Evolutionary conservation across 257 asterid genomes (phyloP).

Genomic region (Perilla frutescens): DNA sequence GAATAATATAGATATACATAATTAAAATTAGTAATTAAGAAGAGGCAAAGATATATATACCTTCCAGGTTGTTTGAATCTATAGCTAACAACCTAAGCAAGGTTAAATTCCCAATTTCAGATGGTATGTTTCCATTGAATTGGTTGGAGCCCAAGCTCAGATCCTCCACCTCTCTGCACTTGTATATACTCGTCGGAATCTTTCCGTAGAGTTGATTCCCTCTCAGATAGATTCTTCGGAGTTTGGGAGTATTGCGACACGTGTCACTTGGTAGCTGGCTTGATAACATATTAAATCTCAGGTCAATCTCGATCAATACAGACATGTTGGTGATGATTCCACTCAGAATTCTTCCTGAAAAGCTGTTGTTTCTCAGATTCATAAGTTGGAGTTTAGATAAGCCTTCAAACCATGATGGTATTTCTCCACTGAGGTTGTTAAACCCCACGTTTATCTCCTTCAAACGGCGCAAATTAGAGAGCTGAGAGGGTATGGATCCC

Average conservation of each 20-base stretch:
- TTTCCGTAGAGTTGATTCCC: not conserved
- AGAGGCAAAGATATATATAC: not conserved
- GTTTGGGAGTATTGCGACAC: not conserved
- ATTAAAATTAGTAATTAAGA: too few relatives aligned
- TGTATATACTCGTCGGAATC: too few relatives aligned
- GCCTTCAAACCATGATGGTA: too few relatives aligned
- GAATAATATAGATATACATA: too few relatives aligned
- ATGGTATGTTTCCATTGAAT: not conserved
- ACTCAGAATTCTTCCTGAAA: too few relatives aligned
- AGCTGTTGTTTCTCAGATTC: too few relatives aligned
- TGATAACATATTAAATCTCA: not conserved
- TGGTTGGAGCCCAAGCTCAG: not conserved
- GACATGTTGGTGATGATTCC: not conserved
- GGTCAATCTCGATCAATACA: not conserved
- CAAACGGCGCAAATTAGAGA: too few relatives aligned
- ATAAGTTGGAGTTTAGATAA: too few relatives aligned
- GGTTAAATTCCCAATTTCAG: slow-evolving; percentile 7
- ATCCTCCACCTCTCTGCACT: not conserved
- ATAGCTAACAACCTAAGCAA: not conserved
- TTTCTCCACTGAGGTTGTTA: too few relatives aligned
- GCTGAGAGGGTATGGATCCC: too few relatives aligned
- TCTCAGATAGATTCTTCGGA: not conserved
- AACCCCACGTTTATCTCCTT: too few relatives aligned
- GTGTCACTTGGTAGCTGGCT: not conserved
- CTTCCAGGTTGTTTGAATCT: not conserved